Base-by-base conservation (phyloP, 768 basidiomycete species). In the Neoboletus subvelutipes region DNA sequence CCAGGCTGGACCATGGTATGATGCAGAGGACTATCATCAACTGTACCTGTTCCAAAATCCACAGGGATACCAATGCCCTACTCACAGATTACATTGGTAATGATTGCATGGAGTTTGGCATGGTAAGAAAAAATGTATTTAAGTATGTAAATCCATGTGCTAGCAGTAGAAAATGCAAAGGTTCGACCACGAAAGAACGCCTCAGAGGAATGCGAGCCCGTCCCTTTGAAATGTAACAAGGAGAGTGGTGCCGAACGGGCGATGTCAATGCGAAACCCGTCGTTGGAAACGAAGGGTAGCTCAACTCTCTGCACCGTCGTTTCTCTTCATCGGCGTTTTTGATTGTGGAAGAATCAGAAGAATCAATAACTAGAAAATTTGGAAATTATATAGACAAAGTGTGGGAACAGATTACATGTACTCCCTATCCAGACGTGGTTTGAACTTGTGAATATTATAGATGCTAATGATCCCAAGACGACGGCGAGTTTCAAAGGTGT, bases 41-140 rank as follows among this genome's bases (percentile, higher is more conserved):
- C 77, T 89, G 31, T 93, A 92, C 67, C 71, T 76, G 85, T 53
- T 86, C 85, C 76, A 88, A 20, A 92, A 97, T 69, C 92, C 95
- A 0, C 66, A 67, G 12, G 96, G 95, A 10, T 97, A 97, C 69
- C 91, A 94, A 64, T 98, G 95, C 73, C 87, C 94, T 0, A 94
- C 89, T 3, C 94, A 96, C 72, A 78, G 76, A 39, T 75, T 95
- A 45, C 86, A 92, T 66, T 96, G 93, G 93, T 94, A 1, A 53
- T 39, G 22, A 10, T n/a, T 2, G 36, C 34, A 36, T 24, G 6
- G 13, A 17, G 22, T 22, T n/a, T 15, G 9, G 22, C 13, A 34
- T 2, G 28, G 15, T 3, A 10, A 18, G 5, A 33, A 11, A 33
- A 36, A 6, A 39, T 39, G 36, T 49, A 15, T n/a, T 6, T 4